These are phyloP conservation scores for Colletotrichum ledebouriae DNA, from an alignment of 2,329 filamentous ascomycete genomes.

Conservation along the genomic window DNA sequence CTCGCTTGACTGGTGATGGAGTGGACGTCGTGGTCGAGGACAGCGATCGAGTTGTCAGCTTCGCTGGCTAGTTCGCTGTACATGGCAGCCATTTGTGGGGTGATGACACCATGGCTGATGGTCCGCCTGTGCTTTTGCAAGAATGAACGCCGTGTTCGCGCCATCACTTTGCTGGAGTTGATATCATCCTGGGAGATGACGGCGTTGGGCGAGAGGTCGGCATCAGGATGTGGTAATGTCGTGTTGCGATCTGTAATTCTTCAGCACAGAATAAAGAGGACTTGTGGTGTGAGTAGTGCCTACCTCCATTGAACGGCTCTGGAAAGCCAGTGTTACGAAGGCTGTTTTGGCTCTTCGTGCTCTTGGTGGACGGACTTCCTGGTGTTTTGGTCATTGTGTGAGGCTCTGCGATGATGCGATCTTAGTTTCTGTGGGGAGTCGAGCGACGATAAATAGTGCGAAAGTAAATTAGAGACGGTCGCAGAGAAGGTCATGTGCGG, in stretches of 20 bases:
- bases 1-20: conserved; percentile 32
- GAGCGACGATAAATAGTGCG: conserved; percentile 6
- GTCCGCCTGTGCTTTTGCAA: conserved; percentile 62
- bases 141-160: conserved; percentile 61
- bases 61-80: conserved; percentile 48
- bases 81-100: conserved; percentile 53
- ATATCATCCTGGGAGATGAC: conserved; percentile 69
- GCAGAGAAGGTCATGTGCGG: conserved; percentile 16
- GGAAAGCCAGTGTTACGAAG: conserved; percentile 64
- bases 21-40: conserved; percentile 29
- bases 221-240: conserved; percentile 72
- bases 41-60: conserved; percentile 22
- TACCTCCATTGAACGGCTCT: conserved; percentile 63
- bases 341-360: conserved; percentile 36
- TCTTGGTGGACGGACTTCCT: conserved; percentile 37
- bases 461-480: neutral
- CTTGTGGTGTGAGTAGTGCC: conserved; percentile 41
- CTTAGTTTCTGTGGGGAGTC: conserved; percentile 38
- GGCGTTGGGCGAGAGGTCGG: conserved; percentile 68
- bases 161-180: conserved; percentile 56
- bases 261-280: neutral
- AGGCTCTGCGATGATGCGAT: conserved; percentile 31
- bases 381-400: conserved; percentile 36
- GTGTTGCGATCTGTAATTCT: conserved; percentile 64
- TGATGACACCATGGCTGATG: conserved; percentile 61